Evolutionary conservation across 1,284 basidiomycete species (phyloP), one percentile per base, ranked within the genome.

Genomic region (Sporisorium exsertum): DNA sequence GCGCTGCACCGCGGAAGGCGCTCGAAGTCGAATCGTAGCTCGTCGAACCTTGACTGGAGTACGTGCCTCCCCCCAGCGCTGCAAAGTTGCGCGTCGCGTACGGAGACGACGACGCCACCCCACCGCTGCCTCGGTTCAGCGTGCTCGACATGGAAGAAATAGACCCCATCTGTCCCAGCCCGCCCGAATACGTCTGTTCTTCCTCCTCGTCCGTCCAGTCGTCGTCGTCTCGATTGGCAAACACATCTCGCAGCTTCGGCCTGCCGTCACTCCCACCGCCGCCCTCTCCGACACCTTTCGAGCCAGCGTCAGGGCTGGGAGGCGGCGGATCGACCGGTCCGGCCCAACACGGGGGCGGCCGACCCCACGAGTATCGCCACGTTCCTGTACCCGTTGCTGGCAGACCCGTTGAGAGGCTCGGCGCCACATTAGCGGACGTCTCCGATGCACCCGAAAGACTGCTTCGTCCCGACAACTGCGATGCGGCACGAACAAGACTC

Each of bases 171-270:
- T 83, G 81, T 4, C 81, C 81, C 0, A 83, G 52, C 0, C 81
- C 81, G 43, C 81, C 81, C 0, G 65, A 64, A 53, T 82, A 83
- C 9, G 67, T 40, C 16, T 73, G 76, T 49, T 71, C 72, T n/a
- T 81, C 81, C 3, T 82, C 81, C 50, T 81, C 81, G 59, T 83
- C 81, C 5, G 74, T 78, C 77, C 80, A 81, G 46, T 79, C 80
- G 32, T 82, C 80, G 24, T 67, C 67, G 3, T 77, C 76, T 5
- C 73, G 58, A 47, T 73, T 61, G 1, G 81, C 78, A 61, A 83
- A 83, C n/a, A 83, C 81, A 46, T 83, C 80, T 27, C 81, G 71
- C 20, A 83, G 43, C 35, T 72, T 72, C 2, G 72, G 64, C 47
- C 58, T 62, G 47, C 35, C 37, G 7, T 50, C 59, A 6, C 5